Conservation (phyloP, 2,329 filamentous ascomycete species). For the Zymoseptoria pseudotritici region DNA sequence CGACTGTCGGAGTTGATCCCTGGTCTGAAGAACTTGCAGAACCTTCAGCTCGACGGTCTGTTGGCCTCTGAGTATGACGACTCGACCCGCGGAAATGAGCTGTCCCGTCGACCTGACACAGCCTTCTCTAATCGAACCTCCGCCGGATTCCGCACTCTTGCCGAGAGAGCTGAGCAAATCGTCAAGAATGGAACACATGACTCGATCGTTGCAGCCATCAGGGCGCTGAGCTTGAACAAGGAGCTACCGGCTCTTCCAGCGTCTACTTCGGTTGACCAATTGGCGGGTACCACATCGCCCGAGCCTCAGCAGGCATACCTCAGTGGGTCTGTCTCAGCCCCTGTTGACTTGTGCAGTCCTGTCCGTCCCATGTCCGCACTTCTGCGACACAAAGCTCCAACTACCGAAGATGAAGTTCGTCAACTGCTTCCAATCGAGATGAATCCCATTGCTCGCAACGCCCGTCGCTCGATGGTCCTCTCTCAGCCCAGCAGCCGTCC, state of each 20-base stretch:
- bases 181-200: slow-evolving; percentile 32
- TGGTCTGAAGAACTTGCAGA: slow-evolving; percentile 31
- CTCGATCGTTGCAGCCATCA: slow-evolving; percentile 19
- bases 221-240: slow-evolving; percentile 24
- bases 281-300: slow-evolving; percentile 15
- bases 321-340: slow-evolving; percentile 28
- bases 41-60: slow-evolving; percentile 31
- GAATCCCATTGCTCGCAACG: slow-evolving; percentile 27
- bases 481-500: slow-evolving; percentile 34
- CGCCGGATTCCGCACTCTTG: slow-evolving; percentile 31
- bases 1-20: slow-evolving; percentile 41
- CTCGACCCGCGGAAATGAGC: slow-evolving; percentile 14
- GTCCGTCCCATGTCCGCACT: slow-evolving; percentile 24
- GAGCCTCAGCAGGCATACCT: slow-evolving; percentile 24
- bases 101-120: slow-evolving; percentile 23
- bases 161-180: slow-evolving; percentile 32
- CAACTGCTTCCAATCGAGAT: slow-evolving; percentile 26
- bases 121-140: slow-evolving; percentile 30
- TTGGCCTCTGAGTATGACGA: slow-evolving; percentile 31
- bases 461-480: slow-evolving; percentile 27
- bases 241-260: slow-evolving; percentile 31
- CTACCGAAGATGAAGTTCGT: slow-evolving; percentile 26
- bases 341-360: slow-evolving; percentile 20
- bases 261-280: slow-evolving; percentile 21
- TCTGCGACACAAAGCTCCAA: slow-evolving; percentile 23